A percentile compares a stretch with the other conserved stretches of the same genome.
These are phyloP conservation scores for Neonectria hederae DNA, from an alignment of 2,329 filamentous ascomycete species.

Conservation along the genomic window DNA sequence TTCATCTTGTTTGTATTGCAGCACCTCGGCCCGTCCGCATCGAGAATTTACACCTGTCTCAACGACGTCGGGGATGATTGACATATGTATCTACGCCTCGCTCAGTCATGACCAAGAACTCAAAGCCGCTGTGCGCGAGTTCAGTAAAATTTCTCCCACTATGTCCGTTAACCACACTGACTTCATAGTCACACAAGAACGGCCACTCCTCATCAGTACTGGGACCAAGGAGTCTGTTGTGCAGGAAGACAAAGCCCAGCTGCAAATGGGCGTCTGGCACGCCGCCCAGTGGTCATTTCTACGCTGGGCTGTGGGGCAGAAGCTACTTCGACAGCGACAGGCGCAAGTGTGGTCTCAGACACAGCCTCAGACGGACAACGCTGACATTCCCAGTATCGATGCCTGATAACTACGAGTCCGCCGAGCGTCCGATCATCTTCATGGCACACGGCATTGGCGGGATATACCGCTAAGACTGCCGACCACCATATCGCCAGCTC, in stretches of 20 bases:
- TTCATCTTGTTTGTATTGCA: not conserved
- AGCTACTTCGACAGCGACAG: not conserved
- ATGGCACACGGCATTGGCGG: too few species aligned
- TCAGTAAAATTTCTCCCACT: conserved; percentile 11
- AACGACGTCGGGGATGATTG: conserved; percentile 8
- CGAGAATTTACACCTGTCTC: conserved; percentile 8
- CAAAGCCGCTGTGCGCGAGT: not conserved
- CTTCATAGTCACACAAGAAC: not conserved
- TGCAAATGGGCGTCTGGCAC: conserved; percentile 15
- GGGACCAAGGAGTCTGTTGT: conserved; percentile 7
- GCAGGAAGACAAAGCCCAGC: conserved; percentile 1
- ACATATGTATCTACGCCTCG: conserved; percentile 12
- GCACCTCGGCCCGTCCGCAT: conserved; percentile 11
- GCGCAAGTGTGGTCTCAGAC: not conserved
- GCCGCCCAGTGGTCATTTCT: conserved; percentile 15
- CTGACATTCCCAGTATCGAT: too few species aligned
- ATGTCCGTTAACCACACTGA: conserved; percentile 20
- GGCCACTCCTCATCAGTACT: conserved; percentile 7
- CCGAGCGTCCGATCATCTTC: too few species aligned
- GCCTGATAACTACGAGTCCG: too few species aligned
- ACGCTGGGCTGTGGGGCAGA: conserved; percentile 13
- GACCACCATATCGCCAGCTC: too few species aligned
- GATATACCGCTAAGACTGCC: too few species aligned
- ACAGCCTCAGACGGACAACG: too few species aligned
- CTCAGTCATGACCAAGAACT: not conserved